Conservation (phyloP, 352 stramenopile species). For the Phytophthora ramorum region DNA sequence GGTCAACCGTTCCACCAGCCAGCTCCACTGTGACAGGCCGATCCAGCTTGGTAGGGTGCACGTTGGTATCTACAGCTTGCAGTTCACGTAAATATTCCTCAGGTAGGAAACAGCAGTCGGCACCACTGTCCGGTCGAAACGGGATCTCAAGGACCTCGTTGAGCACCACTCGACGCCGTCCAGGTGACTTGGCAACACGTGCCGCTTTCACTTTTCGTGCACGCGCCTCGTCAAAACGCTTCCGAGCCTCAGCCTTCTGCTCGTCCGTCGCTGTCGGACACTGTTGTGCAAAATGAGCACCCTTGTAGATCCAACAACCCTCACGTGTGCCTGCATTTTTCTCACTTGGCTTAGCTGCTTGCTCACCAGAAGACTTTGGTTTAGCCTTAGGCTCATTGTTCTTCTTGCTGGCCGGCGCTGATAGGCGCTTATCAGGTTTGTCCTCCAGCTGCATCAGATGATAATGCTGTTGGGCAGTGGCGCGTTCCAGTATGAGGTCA, state of each 20-base stretch:
- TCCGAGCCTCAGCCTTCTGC: conserved; percentile 5
- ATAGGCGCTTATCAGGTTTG: conserved; percentile 4
- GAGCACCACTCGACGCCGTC: conserved; percentile 1
- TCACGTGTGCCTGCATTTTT: conserved; percentile 4
- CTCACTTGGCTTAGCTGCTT: neutral
- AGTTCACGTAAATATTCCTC: conserved; percentile 4
- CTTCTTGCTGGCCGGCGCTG: neutral
- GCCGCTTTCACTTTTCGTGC: conserved; percentile 8
- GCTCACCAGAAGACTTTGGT: neutral
- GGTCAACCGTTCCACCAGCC: neutral
- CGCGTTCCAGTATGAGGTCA: conserved; percentile 13
- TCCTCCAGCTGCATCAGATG: conserved; percentile 12
- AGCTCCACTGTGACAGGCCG: conserved; percentile 3
- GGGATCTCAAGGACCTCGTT: conserved; percentile 16
- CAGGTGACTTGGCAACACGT: neutral
- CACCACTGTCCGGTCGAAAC: conserved; percentile 2
- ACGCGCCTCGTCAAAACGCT: conserved; percentile 6
- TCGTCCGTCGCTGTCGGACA: conserved; percentile 15
- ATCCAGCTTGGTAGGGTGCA: neutral
- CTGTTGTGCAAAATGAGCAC: conserved; percentile 8
- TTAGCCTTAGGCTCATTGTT: neutral
- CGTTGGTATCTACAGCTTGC: neutral
- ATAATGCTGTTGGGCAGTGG: conserved; percentile 15
- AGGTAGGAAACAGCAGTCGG: conserved; percentile 7
- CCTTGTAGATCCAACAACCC: conserved; percentile 13